These are phyloP conservation scores for Neurospora sp. DNA, from an alignment of 495 filamentous ascomycete species.

Conservation along the genomic window DNA sequence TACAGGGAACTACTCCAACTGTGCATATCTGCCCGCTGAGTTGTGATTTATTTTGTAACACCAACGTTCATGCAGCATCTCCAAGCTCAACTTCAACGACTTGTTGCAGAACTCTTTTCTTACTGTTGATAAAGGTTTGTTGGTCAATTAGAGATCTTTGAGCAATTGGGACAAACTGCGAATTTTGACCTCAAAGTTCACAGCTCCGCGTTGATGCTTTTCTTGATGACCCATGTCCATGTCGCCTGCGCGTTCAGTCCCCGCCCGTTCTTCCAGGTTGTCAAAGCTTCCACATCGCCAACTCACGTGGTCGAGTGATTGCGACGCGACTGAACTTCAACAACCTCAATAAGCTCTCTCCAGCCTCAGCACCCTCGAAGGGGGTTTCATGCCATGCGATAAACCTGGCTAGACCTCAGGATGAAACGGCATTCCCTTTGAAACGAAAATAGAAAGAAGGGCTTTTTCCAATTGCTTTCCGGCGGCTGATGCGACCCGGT, in stretches of 20 bases:
- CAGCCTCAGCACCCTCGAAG: background rate
- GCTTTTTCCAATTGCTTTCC: background rate
- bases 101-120: no score
- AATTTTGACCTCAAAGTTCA: background rate
- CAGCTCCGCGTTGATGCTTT: background rate
- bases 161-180: no score
- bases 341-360: background rate
- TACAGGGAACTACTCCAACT: background rate
- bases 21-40: background rate
- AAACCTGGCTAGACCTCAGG: background rate
- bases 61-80: no score
- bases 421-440: background rate
- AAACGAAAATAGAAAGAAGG: background rate
- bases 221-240: background rate
- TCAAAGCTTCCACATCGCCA: no score
- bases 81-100: no score
- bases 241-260: no score
- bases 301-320: background rate
- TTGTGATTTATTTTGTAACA: no score
- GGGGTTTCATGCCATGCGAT: background rate
- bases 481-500: background rate
- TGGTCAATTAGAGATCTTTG: no score
- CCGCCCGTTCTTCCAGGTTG: no score
- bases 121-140: no score
- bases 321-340: background rate